A percentile compares a stretch with the other conserved stretches of the same genome.
Evolutionary conservation across 116 monocot species (phyloP).

Genomic region (Zostera marina): DNA sequence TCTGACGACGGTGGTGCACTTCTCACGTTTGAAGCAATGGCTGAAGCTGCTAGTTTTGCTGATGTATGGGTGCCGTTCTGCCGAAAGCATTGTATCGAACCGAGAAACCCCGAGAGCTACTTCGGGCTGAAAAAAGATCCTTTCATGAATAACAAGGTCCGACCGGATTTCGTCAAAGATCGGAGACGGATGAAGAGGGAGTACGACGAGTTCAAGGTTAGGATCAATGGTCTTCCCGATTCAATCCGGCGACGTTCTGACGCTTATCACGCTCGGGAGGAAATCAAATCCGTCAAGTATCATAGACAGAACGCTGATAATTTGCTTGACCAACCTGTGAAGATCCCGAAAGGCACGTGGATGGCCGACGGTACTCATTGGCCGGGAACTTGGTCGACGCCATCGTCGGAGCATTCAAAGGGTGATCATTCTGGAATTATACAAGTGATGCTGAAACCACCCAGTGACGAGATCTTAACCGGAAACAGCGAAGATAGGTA

Average conservation of each 20-base stretch:
- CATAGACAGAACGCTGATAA: constrained; percentile 32
- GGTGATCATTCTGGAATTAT: constrained; percentile 74
- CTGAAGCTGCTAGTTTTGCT: constrained; percentile 74
- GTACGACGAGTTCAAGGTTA: constrained; percentile 86
- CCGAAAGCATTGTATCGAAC: constrained; percentile 65
- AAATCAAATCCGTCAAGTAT: constrained; percentile 35
- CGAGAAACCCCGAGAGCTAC: constrained; percentile 76
- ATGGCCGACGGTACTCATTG: constrained; percentile 83
- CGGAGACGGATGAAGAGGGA: constrained; percentile 64
- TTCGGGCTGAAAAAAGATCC: constrained; percentile 67
- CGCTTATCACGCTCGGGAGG: constrained; percentile 54
- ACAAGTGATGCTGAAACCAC: constrained; percentile 80
- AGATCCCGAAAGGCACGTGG: constrained; percentile 69
- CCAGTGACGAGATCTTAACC: constrained; percentile 26
- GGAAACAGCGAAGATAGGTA: constrained; percentile 14
- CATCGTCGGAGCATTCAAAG: constrained; percentile 29
- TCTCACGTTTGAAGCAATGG: constrained; percentile 84
- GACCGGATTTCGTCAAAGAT: constrained; percentile 58
- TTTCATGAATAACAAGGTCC: constrained; percentile 50
- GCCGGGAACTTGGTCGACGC: constrained; percentile 54
- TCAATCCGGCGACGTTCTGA: constrained; percentile 58
- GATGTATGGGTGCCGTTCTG: constrained; percentile 80
- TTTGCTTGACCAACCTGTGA: constrained; percentile 24
- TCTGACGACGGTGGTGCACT: constrained; percentile 85
- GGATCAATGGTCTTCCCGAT: constrained; percentile 64